A percentile compares a stretch with the other conserved stretches of the same genome.
phyloP scores from a whole-genome alignment of 768 basidiomycete species.

The Serendipita sp. region DNA sequence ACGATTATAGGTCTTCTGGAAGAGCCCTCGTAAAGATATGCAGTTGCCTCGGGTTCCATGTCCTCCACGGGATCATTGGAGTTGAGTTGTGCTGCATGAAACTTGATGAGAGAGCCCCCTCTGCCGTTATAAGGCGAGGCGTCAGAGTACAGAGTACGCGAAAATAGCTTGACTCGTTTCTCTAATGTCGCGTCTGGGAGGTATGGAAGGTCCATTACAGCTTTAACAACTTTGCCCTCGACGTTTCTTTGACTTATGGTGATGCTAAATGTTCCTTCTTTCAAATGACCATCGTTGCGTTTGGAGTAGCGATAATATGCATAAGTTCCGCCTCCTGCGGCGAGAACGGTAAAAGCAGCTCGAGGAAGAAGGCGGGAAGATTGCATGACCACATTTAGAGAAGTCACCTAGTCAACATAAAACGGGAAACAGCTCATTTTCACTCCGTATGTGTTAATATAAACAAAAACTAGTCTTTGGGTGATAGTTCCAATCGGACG shows the following conservation, averaged over 20 bases:
- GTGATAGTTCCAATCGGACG: too few species aligned
- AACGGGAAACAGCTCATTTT: too few species aligned
- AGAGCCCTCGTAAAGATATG: constrained; percentile 30
- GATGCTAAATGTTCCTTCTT: constrained; percentile 3
- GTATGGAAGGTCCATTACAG: constrained; percentile 7
- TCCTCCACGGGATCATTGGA: constrained; percentile 92
- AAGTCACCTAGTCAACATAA: too few species aligned
- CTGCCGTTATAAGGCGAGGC: constrained; percentile 16
- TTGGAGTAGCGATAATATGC: constrained; percentile 3
- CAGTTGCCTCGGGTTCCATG: constrained; percentile 52
- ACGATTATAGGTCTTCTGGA: constrained; percentile 60
- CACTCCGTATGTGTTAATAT: too few species aligned
- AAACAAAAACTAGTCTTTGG: too few species aligned
- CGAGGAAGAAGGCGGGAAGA: neutral
- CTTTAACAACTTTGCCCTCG: neutral
- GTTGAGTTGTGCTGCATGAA: constrained; percentile 60
- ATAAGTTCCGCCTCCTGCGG: neutral
- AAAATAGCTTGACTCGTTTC: constrained; percentile 4
- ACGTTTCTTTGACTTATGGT: constrained; percentile 2
- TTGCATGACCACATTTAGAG: neutral
- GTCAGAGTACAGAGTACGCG: neutral
- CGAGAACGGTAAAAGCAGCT: neutral
- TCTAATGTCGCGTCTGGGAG: constrained; percentile 8
- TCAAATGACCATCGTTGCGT: neutral
- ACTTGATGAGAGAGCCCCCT: constrained; percentile 43